phyloP scores from a whole-genome alignment of 805 yeast genomes.

The Kazachstania psychrophila region DNA sequence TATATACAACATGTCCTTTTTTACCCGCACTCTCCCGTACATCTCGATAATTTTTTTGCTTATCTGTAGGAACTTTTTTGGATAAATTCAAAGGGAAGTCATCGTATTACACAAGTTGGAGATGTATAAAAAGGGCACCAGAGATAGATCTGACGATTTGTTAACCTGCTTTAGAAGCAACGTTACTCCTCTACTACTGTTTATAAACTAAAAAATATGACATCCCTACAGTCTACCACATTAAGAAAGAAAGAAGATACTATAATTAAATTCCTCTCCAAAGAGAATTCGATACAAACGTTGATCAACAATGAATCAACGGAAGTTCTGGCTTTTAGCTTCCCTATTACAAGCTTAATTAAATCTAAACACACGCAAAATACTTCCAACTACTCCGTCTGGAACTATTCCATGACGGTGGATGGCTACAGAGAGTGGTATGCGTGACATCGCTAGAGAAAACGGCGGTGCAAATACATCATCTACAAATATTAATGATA shows the following conservation, averaged over 20 bases:
- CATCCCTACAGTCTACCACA: not conserved
- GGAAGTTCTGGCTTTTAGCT: constrained; percentile 12
- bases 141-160: too few species aligned
- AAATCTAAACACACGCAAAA: constrained; percentile 8
- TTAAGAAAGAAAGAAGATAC: constrained; percentile 1
- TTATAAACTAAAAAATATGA: too few species aligned
- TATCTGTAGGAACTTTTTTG: too few species aligned
- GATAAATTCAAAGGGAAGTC: too few species aligned
- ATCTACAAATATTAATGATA: not conserved
- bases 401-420: constrained; percentile 13
- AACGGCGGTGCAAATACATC: not conserved
- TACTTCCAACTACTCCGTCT: constrained; percentile 6
- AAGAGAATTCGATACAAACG: not conserved
- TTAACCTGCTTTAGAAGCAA: too few species aligned
- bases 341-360: constrained; percentile 16
- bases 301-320: not conserved
- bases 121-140: too few species aligned
- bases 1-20: too few species aligned
- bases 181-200: too few species aligned
- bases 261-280: not conserved
- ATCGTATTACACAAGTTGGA: too few species aligned
- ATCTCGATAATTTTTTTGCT: too few species aligned
- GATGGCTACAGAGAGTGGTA: constrained; percentile 25
- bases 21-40: too few species aligned
- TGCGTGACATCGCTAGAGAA: constrained; percentile 23